A percentile compares a stretch with the other conserved stretches of the same genome.
Conservation (phyloP, 208 protist genomes). For the Polymyxa betae region DNA sequence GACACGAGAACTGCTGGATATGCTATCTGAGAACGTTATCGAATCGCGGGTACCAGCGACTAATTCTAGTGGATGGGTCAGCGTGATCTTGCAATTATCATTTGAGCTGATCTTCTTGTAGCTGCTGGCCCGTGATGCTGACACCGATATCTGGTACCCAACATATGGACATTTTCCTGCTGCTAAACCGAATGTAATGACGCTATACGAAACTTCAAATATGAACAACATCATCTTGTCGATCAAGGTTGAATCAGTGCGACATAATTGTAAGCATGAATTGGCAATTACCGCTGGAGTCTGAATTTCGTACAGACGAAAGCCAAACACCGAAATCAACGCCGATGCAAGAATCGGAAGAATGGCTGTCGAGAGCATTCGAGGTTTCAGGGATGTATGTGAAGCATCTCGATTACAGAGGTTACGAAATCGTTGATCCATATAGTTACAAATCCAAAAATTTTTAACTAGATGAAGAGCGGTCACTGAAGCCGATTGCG, state of each 20-base stretch:
- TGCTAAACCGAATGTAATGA: neutral
- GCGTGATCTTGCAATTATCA: neutral
- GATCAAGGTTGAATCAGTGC: neutral
- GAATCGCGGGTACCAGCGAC: neutral
- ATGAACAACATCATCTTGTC: neutral
- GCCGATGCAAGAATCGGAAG: too few species aligned
- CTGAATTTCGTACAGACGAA: too few species aligned
- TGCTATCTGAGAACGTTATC: neutral
- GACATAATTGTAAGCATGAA: slow-evolving; percentile 16
- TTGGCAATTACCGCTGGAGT: too few species aligned
- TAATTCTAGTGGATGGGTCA: neutral
- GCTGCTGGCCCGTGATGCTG: neutral
- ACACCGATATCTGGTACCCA: neutral
- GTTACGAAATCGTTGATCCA: too few species aligned
- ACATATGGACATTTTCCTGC: neutral
- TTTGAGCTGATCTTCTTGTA: neutral
- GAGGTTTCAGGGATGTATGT: neutral
- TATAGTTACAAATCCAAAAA: too few species aligned
- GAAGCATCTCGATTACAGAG: too few species aligned
- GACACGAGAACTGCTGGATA: slow-evolving; percentile 33
- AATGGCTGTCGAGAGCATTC: neutral
- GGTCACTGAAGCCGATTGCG: too few species aligned
- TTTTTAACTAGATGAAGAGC: too few species aligned
- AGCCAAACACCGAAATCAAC: too few species aligned
- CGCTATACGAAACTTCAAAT: slow-evolving; percentile 22